Conservation (phyloP, 78 protist genomes). For the Dictyostelium firmibasis region DNA sequence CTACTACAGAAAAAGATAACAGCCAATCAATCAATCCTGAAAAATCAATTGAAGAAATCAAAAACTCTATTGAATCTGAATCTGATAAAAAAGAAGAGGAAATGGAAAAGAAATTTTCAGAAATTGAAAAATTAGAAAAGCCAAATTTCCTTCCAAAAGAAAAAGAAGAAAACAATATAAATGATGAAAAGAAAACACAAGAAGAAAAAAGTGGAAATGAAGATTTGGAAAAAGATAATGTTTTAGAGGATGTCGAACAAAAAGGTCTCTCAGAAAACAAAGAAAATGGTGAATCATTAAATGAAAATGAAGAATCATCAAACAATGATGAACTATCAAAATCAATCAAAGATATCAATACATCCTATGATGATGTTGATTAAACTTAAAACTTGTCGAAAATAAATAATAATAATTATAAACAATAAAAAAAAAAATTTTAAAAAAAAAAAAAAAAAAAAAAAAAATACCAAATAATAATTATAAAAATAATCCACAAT, state of each 20-base stretch:
- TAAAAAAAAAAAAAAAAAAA: background rate
- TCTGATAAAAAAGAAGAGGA: background rate
- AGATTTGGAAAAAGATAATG: background rate
- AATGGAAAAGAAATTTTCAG: background rate
- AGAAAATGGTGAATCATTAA: too few relatives aligned
- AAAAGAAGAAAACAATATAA: background rate
- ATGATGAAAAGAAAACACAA: background rate
- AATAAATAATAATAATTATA: background rate
- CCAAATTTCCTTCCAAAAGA: background rate
- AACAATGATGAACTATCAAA: background rate
- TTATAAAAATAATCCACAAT: background rate
- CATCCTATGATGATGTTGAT: background rate
- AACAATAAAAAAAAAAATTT: background rate
- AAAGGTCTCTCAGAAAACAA: background rate
- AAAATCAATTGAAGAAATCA: background rate
- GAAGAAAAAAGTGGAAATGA: background rate
- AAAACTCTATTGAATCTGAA: background rate
- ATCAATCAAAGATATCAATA: background rate
- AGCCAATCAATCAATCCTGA: background rate
- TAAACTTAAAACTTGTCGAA: background rate
- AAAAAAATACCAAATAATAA: background rate
- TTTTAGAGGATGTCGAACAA: background rate
- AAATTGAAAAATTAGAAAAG: background rate
- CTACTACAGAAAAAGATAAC: background rate
- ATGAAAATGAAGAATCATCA: background rate